Base-by-base conservation (phyloP, 1,284 basidiomycete species). In the Chalciporus sp. region DNA sequence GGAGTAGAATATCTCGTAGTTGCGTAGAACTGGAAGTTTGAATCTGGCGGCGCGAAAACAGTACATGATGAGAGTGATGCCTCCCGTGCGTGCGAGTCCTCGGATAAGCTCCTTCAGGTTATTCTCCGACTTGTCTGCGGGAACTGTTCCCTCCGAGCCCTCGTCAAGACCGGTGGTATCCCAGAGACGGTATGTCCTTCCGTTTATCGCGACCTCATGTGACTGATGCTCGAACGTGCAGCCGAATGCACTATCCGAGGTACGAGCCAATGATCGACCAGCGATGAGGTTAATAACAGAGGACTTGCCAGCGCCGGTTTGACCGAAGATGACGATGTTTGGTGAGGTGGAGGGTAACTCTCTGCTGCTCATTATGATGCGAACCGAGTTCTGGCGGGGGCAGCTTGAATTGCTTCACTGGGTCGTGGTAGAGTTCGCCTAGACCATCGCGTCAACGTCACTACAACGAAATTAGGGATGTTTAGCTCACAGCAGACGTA, bases 41-140 rank as follows among this genome's bases (percentile, higher is more conserved):
- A 62, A 33, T 44, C 62, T 47, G 9, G 27, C 27, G 4, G 59
- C 67, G n/a, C 67, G 61, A 31, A 73, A 61, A 55, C 65, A 68
- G 46, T 68, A 73, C 5, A 74, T 60, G 31, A 74, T 57, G 9
- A 74, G 66, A 49, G 52, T 64, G 33, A 72, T 57, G 2, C 71
- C 70, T 8, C 53, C 65, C 0, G 57, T 42, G 7, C 23, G 28
- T 7, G 35, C 47, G 16, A 58, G 31, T 8, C 11, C 14, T 26
- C 2, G 33, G 7, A 60, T 52, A 31, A 58, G 19, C 19, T 3
- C 28, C 10, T 3, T 42, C 33, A 58, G n/a, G 28, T 60, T 48
- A 7, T 3, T 33, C 27, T 58, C 58, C 7, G 58, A 58, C 1
- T 8, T 28, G 17, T 1, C 35, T 19, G 58, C 58, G 23, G 58